Percentiles rank a stretch among this genome's conserved stretches.
Evolutionary conservation across 176 grass and related monocot species (phyloP).

Genomic region (Carex pumila): DNA sequence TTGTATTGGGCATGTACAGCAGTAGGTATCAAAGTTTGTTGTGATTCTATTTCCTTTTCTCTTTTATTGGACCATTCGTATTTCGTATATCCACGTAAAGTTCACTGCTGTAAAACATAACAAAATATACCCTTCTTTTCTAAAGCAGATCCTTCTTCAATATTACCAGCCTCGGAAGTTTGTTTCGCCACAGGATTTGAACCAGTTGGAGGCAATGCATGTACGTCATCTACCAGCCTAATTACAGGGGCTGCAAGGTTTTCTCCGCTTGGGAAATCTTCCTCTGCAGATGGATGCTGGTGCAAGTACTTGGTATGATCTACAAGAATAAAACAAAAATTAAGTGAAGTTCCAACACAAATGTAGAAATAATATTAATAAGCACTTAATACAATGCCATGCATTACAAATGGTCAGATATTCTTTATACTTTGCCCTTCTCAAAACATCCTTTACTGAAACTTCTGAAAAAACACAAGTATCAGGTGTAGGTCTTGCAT

Average conservation of each 20-base stretch:
- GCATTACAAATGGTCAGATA: neutral
- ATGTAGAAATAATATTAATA: neutral
- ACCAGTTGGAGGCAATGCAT: conserved; percentile 22
- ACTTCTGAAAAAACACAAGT: neutral
- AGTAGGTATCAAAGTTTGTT: neutral
- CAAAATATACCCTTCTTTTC: conserved; percentile 38
- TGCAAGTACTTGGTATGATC: conserved; percentile 35
- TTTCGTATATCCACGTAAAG: neutral
- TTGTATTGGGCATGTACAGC: neutral
- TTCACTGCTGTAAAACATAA: neutral
- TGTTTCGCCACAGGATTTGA: conserved; percentile 9
- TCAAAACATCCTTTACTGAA: neutral
- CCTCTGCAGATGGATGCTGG: conserved; percentile 54
- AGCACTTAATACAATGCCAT: neutral
- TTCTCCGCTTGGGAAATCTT: conserved; percentile 61
- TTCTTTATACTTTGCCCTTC: neutral
- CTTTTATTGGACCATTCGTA: neutral
- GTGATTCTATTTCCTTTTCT: neutral
- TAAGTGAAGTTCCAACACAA: conserved; percentile 8
- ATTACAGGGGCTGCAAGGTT: conserved; percentile 25
- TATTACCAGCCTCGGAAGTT: conserved; percentile 24
- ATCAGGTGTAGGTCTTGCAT: neutral
- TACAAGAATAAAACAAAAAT: conserved; percentile 28
- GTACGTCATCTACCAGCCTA: conserved; percentile 32
- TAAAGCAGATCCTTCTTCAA: neutral